Percentiles rank a stretch among this genome's conserved stretches.
Conservation (phyloP, 2,329 filamentous ascomycete species). For the Aspergillus chevalieri region DNA sequence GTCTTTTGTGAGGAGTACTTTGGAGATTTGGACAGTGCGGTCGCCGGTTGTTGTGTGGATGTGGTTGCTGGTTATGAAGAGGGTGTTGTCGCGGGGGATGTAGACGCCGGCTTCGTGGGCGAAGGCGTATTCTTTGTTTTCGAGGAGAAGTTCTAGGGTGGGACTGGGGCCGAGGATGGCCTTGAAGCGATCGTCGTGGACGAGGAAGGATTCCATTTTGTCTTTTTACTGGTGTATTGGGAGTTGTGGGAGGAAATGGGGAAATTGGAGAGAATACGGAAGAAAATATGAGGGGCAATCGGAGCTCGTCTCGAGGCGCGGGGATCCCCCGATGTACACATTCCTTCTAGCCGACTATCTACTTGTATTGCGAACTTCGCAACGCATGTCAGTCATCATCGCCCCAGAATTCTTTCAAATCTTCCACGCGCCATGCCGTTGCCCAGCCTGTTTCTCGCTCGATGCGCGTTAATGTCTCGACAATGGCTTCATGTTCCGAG, state of each 20-base stretch:
- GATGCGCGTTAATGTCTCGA: conserved; percentile 45
- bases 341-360: conserved; percentile 1
- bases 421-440: conserved; percentile 49
- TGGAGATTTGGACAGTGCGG: conserved; percentile 19
- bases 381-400: conserved; percentile 22
- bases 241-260: no score
- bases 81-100: conserved; percentile 22
- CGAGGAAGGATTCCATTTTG: conserved; percentile 3
- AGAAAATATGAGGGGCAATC: background rate
- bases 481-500: conserved; percentile 41
- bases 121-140: conserved; percentile 39
- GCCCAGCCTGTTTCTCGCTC: conserved; percentile 50
- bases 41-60: conserved; percentile 10
- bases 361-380: conserved; percentile 2
- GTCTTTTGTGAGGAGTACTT: conserved; percentile 3
- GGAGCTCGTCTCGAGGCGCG: background rate
- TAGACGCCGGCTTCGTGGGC: conserved; percentile 46
- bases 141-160: conserved; percentile 30
- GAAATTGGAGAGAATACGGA: background rate
- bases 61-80: conserved; percentile 37
- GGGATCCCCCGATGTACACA: background rate
- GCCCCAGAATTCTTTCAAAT: conserved; percentile 49
- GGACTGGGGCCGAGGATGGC: conserved; percentile 33
- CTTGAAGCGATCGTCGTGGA: conserved; percentile 15
- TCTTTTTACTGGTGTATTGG: background rate